Conservation (phyloP, 768 basidiomycete genomes). For the Hebeloma cylindrosporum region DNA sequence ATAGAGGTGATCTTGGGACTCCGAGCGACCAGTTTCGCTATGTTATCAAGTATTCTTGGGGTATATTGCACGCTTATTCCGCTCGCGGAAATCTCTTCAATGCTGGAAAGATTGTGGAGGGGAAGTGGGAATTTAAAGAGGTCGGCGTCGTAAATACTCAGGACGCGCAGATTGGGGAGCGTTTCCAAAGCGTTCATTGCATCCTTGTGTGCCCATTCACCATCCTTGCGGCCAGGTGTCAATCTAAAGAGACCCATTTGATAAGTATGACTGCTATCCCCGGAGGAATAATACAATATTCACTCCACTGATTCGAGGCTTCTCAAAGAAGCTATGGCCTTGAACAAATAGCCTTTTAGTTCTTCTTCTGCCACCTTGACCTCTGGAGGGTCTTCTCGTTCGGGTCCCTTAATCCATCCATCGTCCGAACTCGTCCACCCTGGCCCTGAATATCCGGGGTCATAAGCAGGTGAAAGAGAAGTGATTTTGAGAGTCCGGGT, state of each 20-base stretch:
- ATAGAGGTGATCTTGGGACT: too few species aligned
- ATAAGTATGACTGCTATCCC: neutral
- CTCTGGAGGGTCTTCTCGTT: slow-evolving; percentile 7
- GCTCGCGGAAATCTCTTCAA: too few species aligned
- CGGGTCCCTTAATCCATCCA: slow-evolving; percentile 9
- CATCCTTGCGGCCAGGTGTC: neutral
- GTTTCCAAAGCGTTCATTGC: too few species aligned
- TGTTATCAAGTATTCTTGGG: too few species aligned
- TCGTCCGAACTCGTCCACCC: slow-evolving; percentile 4
- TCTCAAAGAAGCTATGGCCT: slow-evolving; percentile 13
- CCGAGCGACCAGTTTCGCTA: too few species aligned
- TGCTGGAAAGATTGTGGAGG: too few species aligned
- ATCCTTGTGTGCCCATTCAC: too few species aligned
- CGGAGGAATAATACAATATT: neutral
- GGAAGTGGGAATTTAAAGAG: too few species aligned
- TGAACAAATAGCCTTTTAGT: slow-evolving; percentile 8
- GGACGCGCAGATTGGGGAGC: too few species aligned
- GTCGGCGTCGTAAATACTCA: too few species aligned
- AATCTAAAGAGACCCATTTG: neutral
- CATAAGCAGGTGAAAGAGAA: slow-evolving; percentile 11
- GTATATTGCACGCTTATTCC: too few species aligned
- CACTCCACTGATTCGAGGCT: slow-evolving; percentile 11
- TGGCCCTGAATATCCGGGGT: slow-evolving; percentile 11
- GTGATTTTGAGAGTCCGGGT: slow-evolving; percentile 11
- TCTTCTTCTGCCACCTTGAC: slow-evolving; percentile 2